Evolutionary conservation across 2,329 filamentous ascomycete genomes (phyloP).

Genomic region (Colletotrichum destructivum): DNA sequence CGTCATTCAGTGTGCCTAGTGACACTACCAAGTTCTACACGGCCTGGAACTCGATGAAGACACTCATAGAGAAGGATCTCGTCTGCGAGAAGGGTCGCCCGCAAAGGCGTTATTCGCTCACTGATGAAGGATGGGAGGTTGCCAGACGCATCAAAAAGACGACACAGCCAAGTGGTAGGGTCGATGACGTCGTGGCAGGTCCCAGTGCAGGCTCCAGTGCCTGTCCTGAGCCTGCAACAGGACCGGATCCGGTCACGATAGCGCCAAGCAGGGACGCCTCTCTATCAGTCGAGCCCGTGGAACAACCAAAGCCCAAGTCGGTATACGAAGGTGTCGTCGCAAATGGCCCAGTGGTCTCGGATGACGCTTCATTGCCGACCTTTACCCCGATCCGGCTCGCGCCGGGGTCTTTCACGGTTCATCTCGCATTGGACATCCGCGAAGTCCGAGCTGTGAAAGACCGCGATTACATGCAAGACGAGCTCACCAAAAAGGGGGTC

Average conservation of each 20-base stretch:
- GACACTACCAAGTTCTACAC: conserved; percentile 82
- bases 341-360: conserved; percentile 52
- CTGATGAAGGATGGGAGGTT: conserved; percentile 84
- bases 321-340: conserved; percentile 58
- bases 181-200: conserved; percentile 41
- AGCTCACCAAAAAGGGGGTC: conserved; percentile 77
- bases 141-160: conserved; percentile 75
- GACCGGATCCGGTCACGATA: conserved; percentile 10
- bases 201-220: conserved; percentile 39
- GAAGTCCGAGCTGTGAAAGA: conserved; percentile 82
- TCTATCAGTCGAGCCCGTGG: conserved; percentile 30
- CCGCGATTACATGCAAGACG: conserved; percentile 82
- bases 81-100: conserved; percentile 81
- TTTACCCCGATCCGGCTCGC: conserved; percentile 74
- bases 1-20: conserved; percentile 78
- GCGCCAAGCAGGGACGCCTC: conserved; percentile 9
- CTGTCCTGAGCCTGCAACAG: conserved; percentile 6
- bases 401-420: conserved; percentile 78
- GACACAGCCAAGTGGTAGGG: conserved; percentile 44
- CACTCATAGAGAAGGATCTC: conserved; percentile 79
- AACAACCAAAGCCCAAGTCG: conserved; percentile 44
- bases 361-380: conserved; percentile 55
- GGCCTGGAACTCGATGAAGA: conserved; percentile 88
- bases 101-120: conserved; percentile 77
- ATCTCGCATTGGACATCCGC: conserved; percentile 81